These are phyloP conservation scores for Talaromyces islandicus DNA, from an alignment of 2,329 filamentous ascomycete species.

Conservation along the genomic window DNA sequence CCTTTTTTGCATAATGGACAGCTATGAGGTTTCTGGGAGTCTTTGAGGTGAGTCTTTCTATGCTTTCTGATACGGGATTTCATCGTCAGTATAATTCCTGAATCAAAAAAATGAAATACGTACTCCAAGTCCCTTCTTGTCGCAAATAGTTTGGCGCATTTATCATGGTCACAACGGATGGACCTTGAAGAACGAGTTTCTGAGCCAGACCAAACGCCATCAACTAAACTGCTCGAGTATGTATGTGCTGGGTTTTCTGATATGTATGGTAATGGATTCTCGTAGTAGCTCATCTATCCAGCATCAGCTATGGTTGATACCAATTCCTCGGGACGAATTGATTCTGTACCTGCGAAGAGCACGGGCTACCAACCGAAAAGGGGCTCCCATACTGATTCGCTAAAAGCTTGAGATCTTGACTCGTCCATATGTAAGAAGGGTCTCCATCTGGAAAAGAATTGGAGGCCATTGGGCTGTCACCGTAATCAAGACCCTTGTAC, in stretches of 20 bases:
- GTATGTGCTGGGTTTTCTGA: background rate
- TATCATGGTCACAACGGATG: background rate
- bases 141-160: background rate
- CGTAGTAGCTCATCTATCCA: background rate
- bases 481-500: background rate
- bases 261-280: background rate
- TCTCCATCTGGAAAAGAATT: background rate
- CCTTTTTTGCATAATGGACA: background rate
- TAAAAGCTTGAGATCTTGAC: background rate
- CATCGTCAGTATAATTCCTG: background rate
- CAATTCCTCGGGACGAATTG: background rate
- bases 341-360: background rate
- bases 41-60: background rate
- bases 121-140: background rate
- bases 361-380: background rate
- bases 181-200: background rate
- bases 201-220: background rate
- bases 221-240: background rate
- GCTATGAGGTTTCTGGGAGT: background rate
- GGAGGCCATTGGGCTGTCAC: background rate
- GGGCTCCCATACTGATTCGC: background rate
- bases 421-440: background rate
- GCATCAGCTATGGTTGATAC: background rate
- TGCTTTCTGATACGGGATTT: background rate
- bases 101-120: background rate